Evolutionary conservation across 73 alveolate species (phyloP).

Genomic region (Blepharisma japonicum): DNA sequence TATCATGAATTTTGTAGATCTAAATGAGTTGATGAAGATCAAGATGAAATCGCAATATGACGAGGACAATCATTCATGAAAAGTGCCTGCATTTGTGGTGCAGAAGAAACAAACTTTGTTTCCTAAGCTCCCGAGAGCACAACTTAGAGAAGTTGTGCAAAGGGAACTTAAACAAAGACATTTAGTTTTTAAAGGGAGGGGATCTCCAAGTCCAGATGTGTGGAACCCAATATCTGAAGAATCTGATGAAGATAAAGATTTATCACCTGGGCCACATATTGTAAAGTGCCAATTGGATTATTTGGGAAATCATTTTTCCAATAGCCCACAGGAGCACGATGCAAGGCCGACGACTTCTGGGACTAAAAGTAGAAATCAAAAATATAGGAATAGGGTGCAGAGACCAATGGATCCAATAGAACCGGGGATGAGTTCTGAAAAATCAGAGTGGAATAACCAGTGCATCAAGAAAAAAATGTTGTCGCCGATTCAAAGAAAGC

Average conservation of each 20-base stretch:
- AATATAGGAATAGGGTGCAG: too few species aligned
- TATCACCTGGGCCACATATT: too few species aligned
- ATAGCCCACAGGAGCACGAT: neutral
- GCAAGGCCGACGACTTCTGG: slow-evolving; percentile 10
- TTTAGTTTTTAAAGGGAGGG: neutral
- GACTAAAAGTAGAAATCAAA: neutral
- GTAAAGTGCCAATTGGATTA: too few species aligned
- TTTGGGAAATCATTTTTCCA: too few species aligned
- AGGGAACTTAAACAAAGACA: slow-evolving; percentile 8
- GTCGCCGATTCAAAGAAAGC: too few species aligned
- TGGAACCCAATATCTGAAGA: too few species aligned
- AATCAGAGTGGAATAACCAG: too few species aligned
- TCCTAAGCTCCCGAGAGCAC: slow-evolving; percentile 22
- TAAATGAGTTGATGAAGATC: slow-evolving; percentile 33
- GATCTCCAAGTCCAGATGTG: neutral
- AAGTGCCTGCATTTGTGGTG: slow-evolving; percentile 32
- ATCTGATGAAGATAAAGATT: too few species aligned
- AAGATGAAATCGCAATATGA: slow-evolving; percentile 21
- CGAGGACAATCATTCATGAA: slow-evolving; percentile 26
- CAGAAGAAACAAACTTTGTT: slow-evolving; percentile 23
- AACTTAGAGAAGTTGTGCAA: slow-evolving; percentile 17
- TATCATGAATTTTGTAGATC: slow-evolving; percentile 6
- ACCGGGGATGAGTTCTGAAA: too few species aligned
- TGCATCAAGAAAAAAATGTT: too few species aligned
- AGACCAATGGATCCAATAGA: too few species aligned